Evolutionary conservation across 148 eudicot species (phyloP).

Genomic region (Nyssa sinensis): DNA sequence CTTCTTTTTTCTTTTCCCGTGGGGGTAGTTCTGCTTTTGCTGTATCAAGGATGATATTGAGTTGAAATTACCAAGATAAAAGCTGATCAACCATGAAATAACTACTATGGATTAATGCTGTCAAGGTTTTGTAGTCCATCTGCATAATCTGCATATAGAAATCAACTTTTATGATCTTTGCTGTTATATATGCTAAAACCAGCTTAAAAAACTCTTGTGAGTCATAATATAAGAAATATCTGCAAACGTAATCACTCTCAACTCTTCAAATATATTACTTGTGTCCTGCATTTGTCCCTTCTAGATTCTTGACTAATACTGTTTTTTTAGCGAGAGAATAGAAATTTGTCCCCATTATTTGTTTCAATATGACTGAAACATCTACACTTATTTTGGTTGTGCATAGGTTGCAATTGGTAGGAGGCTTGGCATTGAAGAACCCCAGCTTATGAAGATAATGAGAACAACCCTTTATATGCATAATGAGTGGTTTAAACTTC

Average conservation of each 20-base stretch:
- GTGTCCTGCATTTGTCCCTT: not conserved
- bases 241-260: not conserved
- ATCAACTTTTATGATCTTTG: not conserved
- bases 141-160: not conserved
- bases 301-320: too few relatives aligned
- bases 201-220: not conserved
- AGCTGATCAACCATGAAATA: not conserved
- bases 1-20: too few relatives aligned
- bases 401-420: constrained; percentile 74
- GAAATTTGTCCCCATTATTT: not conserved
- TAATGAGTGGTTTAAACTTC: constrained; percentile 85
- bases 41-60: too few relatives aligned
- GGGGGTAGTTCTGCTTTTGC: too few relatives aligned
- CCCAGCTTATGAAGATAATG: constrained; percentile 78
- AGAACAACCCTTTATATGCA: constrained; percentile 72
- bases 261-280: not conserved
- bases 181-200: not conserved
- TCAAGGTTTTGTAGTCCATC: not conserved
- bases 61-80: too few relatives aligned
- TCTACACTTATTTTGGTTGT: not conserved
- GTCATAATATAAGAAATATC: not conserved
- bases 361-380: not conserved
- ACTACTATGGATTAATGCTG: not conserved
- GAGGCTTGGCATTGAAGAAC: constrained; percentile 84
- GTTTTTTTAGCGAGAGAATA: not conserved